A percentile compares a stretch with the other conserved stretches of the same genome.
These are phyloP conservation scores for Phaseolus lunatus DNA, from an alignment of 306 rosid genomes.

Conservation along the genomic window DNA sequence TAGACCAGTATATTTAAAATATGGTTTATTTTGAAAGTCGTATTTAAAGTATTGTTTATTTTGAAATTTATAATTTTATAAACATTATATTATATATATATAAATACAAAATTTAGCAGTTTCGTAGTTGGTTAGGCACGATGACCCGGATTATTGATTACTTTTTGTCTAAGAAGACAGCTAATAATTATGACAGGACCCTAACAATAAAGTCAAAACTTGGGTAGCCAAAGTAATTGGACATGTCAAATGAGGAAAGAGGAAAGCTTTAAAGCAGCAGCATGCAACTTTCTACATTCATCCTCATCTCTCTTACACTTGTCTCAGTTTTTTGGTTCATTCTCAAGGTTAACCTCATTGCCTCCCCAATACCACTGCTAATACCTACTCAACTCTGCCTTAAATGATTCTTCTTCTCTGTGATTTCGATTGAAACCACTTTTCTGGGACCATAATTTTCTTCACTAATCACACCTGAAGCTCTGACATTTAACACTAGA, in stretches of 20 bases:
- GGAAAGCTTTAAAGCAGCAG: slow-evolving; percentile 37
- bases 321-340: slow-evolving; percentile 21
- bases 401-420: not conserved
- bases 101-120: too few relatives aligned
- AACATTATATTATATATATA: too few relatives aligned
- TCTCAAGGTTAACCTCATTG: slow-evolving; percentile 41
- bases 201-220: slow-evolving; percentile 50
- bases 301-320: slow-evolving; percentile 12
- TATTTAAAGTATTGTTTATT: too few relatives aligned
- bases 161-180: slow-evolving; percentile 50
- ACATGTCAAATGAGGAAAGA: slow-evolving; percentile 32
- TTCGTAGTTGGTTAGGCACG: too few relatives aligned
- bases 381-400: not conserved
- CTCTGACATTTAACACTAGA: slow-evolving; percentile 1
- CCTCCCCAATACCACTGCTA: slow-evolving; percentile 35
- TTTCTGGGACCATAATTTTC: not conserved
- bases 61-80: too few relatives aligned
- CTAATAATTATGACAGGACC: slow-evolving; percentile 50
- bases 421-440: not conserved
- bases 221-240: slow-evolving; percentile 48
- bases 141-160: slow-evolving; percentile 41
- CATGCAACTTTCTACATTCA: slow-evolving; percentile 32
- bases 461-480: not conserved
- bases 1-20: too few relatives aligned
- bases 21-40: too few relatives aligned